These are phyloP conservation scores for Neonectria coccinea DNA, from an alignment of 2,329 filamentous ascomycete species.

Conservation along the genomic window DNA sequence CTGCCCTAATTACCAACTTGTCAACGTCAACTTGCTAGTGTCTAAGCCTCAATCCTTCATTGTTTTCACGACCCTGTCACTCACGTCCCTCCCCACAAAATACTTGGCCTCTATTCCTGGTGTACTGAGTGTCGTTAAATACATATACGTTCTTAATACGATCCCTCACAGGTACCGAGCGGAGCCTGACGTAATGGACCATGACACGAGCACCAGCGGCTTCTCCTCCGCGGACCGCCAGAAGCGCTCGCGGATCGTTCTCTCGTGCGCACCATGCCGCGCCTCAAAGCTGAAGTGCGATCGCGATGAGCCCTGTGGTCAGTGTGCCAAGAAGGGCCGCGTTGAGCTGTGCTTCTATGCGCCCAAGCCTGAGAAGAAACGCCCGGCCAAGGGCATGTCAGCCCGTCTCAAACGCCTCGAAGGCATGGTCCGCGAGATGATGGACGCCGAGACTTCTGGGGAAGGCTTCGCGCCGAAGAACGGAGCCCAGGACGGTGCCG, in stretches of 20 bases:
- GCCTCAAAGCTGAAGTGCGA: conserved; percentile 69
- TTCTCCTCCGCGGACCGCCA: conserved; percentile 39
- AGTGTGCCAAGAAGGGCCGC: conserved; percentile 64
- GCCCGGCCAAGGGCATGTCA: conserved; percentile 63
- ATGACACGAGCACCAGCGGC: conserved; percentile 41
- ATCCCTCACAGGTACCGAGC: conserved; percentile 12
- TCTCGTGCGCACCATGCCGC: conserved; percentile 66
- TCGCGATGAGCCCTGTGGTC: conserved; percentile 62
- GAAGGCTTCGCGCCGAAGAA: neutral
- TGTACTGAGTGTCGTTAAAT: neutral
- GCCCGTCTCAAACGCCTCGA: conserved; percentile 66
- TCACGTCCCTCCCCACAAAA: neutral
- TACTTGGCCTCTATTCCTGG: neutral
- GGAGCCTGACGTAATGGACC: conserved; percentile 24
- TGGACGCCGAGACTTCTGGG: conserved; percentile 54
- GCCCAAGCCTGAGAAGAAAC: conserved; percentile 56
- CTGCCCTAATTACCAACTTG: conserved; percentile 4
- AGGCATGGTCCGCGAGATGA: conserved; percentile 68
- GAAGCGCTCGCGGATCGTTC: conserved; percentile 62
- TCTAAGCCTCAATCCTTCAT: neutral
- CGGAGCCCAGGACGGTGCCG: conserved; percentile 17
- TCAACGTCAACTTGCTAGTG: conserved; percentile 16
- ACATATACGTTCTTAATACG: neutral
- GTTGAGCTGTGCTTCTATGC: conserved; percentile 62
- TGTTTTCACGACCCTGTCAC: conserved; percentile 2